Base-by-base conservation (phyloP, 192 early-diverging fungal species). In the Rhizoclosmatium sp. region DNA sequence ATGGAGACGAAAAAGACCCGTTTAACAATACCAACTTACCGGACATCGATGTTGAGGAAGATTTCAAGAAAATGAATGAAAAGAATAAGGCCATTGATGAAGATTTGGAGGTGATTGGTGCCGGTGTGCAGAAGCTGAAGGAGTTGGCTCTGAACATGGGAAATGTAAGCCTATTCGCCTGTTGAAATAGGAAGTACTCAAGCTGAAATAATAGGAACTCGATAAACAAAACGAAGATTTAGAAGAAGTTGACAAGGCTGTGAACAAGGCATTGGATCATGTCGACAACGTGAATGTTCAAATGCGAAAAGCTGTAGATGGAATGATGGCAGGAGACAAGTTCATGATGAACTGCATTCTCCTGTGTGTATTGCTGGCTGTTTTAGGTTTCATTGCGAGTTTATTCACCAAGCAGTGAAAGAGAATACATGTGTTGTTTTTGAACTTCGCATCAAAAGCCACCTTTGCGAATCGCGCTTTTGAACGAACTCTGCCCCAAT, bases 11-110 rank as follows among this genome's bases (percentile, higher is more conserved):
- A n/a, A 51, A 65, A 42, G 85, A 90, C 70, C 87, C 87, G 10
- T 90, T 85, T 64, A 78, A 75, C 19, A 54, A 84, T 9, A 69
- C 81, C 3, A 87, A 91, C 44, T 73, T 91, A 59, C 87, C 88
- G n/a, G 90, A 91, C 75, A 91, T 91, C 71, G 90, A 91, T 61
- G 88, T 88, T 3, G 88, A 88, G 68, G 90, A 91, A 62, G 90
- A 91, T 75, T 80, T 91, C 31, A 88, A 88, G 69, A 45, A 76
- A 46, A 88, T 91, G 23, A 83, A 81, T 61, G 85, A 88, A 61
- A 85, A 81, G 47, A 87, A 91, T 76, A 82, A 84, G 75, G 69
- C 80, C 56, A 91, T 91, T 78, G 89, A 91, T 78, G 51, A 86
- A 23, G 90, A 91, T 46, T 68, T 91, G 12, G 83, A 91, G 39